phyloP scores from a whole-genome alignment of 768 basidiomycete genomes.

The Agaricus blazei region DNA sequence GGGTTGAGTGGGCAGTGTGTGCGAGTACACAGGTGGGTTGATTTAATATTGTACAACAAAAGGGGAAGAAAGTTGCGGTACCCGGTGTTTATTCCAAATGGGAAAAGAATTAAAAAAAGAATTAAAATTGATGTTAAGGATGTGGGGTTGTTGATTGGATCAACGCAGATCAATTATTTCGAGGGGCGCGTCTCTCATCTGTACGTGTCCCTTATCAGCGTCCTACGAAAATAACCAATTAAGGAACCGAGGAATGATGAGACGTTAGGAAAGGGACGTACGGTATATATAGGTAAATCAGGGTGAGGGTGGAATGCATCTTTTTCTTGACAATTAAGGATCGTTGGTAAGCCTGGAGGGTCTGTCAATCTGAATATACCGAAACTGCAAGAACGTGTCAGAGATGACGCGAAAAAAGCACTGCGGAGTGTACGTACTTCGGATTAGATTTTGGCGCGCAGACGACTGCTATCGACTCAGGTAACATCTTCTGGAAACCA shows the following conservation, averaged over 20 bases:
- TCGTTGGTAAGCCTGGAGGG: conserved; percentile 73
- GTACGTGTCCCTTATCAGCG: conserved; percentile 68
- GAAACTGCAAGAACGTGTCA: conserved; percentile 41
- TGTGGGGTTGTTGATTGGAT: background rate
- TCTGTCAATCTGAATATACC: conserved; percentile 84
- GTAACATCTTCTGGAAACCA: conserved; percentile 84
- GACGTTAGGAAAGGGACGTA: conserved; percentile 29
- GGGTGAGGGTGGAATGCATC: conserved; percentile 82
- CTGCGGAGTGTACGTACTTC: conserved; percentile 39
- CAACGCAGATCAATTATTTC: conserved; percentile 83
- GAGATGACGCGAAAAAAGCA: background rate
- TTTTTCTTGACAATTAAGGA: conserved; percentile 61
- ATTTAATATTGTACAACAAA: too few relatives aligned
- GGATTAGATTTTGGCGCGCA: conserved; percentile 80
- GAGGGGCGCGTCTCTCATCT: conserved; percentile 64
- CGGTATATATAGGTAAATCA: conserved; percentile 81
- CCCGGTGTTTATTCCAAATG: background rate
- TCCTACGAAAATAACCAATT: background rate
- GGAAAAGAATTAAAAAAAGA: background rate
- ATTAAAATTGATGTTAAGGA: background rate
- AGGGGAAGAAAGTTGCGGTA: too few relatives aligned
- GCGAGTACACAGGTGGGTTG: too few relatives aligned
- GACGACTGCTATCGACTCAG: conserved; percentile 90
- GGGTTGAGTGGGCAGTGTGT: too few relatives aligned
- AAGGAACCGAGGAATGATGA: background rate